Evolutionary conservation across 2,329 filamentous ascomycete genomes (phyloP).

Genomic region (Diaporthe helianthi): DNA sequence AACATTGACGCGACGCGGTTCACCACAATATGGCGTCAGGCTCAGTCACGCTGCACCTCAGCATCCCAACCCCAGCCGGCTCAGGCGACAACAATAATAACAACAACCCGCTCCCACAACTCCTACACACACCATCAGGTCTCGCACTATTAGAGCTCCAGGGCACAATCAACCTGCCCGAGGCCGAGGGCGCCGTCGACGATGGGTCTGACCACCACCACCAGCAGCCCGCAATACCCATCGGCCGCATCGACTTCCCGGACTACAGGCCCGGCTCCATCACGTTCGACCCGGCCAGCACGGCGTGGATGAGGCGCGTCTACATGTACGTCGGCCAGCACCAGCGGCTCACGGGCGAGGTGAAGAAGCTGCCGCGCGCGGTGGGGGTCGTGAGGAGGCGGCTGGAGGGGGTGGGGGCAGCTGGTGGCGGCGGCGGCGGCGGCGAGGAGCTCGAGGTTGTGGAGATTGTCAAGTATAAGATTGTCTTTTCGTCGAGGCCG

Average conservation of each 20-base stretch:
- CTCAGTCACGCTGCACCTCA: constrained; percentile 51
- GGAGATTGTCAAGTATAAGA: constrained; percentile 86
- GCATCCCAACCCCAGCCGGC: constrained; percentile 30
- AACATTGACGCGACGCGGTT: not conserved
- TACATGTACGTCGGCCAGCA: constrained; percentile 89
- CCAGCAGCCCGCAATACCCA: constrained; percentile 45
- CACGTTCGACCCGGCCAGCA: constrained; percentile 53
- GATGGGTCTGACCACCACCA: constrained; percentile 40
- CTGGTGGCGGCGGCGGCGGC: constrained; percentile 63
- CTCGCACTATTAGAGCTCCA: constrained; percentile 92
- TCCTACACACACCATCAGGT: constrained; percentile 88
- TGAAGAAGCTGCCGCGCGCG: constrained; percentile 83
- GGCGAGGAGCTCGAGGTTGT: constrained; percentile 75
- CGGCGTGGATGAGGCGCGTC: constrained; percentile 87
- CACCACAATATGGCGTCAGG: constrained; percentile 19
- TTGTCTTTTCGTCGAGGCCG: constrained; percentile 83
- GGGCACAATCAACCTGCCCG: constrained; percentile 82
- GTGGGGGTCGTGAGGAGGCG: constrained; percentile 77
- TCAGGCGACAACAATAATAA: constrained; percentile 42
- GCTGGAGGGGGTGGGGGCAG: constrained; percentile 38
- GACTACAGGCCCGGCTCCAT: constrained; percentile 65
- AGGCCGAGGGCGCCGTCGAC: constrained; percentile 44
- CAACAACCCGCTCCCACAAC: constrained; percentile 76
- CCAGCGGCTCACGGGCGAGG: constrained; percentile 87
- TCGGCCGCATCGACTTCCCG: constrained; percentile 53